Evolutionary conservation across 495 filamentous ascomycete species (phyloP).

Genomic region (Chaetomium tenue): DNA sequence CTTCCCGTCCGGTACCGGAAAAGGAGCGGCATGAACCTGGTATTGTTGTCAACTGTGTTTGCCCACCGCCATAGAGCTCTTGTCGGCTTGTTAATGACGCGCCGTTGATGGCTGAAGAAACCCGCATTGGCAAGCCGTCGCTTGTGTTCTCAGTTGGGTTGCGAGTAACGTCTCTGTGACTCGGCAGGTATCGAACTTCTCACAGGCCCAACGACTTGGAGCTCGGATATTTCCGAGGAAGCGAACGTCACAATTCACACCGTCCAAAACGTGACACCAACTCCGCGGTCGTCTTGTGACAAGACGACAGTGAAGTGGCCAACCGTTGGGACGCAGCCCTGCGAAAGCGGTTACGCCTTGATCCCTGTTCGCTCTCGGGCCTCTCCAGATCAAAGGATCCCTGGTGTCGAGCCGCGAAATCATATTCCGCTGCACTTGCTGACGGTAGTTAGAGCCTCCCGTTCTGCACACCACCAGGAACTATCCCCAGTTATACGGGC

Average conservation of each 20-base stretch:
- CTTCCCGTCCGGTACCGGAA: constrained; percentile 32
- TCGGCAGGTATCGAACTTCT: neutral
- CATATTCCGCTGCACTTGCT: too few relatives aligned
- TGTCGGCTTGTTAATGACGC: neutral
- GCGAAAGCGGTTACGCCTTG: neutral
- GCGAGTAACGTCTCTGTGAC: too few relatives aligned
- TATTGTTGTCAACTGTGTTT: neutral
- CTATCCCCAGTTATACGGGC: too few relatives aligned
- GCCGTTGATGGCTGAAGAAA: too few relatives aligned
- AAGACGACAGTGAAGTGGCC: neutral
- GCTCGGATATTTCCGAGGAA: neutral
- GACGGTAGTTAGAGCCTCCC: too few relatives aligned
- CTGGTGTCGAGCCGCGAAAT: too few relatives aligned
- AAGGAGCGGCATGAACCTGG: neutral
- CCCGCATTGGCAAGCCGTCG: too few relatives aligned
- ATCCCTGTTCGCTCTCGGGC: neutral
- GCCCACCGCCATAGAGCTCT: neutral
- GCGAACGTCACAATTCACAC: neutral
- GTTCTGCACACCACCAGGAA: too few relatives aligned
- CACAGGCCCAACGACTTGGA: neutral
- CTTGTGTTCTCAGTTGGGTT: too few relatives aligned
- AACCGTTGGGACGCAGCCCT: neutral
- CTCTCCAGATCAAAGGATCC: too few relatives aligned
- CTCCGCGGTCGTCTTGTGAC: neutral
- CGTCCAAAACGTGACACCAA: neutral